A percentile compares a stretch with the other conserved stretches of the same genome.
Conservation (phyloP, 352 stramenopile species). For the Phytophthora pinifolia region DNA sequence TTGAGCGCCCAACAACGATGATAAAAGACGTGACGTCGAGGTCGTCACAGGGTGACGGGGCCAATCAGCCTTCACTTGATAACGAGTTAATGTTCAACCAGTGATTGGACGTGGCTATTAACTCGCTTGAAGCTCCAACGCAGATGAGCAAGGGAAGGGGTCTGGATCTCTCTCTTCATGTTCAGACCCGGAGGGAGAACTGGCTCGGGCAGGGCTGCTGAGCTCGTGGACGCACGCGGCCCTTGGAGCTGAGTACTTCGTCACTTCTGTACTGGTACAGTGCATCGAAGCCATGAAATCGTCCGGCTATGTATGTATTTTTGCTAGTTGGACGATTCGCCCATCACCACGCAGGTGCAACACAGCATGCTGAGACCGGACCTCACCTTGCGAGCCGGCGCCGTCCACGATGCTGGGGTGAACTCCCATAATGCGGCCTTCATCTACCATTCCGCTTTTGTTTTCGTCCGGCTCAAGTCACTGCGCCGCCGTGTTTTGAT, state of each 20-base stretch:
- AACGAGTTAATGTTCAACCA: slow-evolving; percentile 11
- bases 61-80: neutral
- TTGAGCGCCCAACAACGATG: slow-evolving; percentile 1
- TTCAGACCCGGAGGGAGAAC: too few species aligned
- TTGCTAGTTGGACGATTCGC: neutral
- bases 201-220: too few species aligned
- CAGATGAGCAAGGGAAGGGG: slow-evolving; percentile 5
- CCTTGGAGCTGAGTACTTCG: too few species aligned
- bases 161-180: slow-evolving; percentile 8
- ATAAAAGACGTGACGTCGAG: neutral
- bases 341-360: slow-evolving; percentile 4
- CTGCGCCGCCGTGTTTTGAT: too few species aligned
- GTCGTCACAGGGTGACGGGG: neutral
- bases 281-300: too few species aligned
- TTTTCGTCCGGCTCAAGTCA: too few species aligned
- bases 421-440: too few species aligned
- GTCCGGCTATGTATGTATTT: too few species aligned
- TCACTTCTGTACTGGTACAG: too few species aligned
- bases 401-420: neutral
- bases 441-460: too few species aligned
- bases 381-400: neutral
- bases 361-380: slow-evolving; percentile 9
- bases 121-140: slow-evolving; percentile 1
- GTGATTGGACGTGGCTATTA: slow-evolving; percentile 10
- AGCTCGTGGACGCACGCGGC: too few species aligned